A percentile compares a stretch with the other conserved stretches of the same genome.
Conservation (phyloP, 352 stramenopile genomes). For the Globisporangium ultimum region DNA sequence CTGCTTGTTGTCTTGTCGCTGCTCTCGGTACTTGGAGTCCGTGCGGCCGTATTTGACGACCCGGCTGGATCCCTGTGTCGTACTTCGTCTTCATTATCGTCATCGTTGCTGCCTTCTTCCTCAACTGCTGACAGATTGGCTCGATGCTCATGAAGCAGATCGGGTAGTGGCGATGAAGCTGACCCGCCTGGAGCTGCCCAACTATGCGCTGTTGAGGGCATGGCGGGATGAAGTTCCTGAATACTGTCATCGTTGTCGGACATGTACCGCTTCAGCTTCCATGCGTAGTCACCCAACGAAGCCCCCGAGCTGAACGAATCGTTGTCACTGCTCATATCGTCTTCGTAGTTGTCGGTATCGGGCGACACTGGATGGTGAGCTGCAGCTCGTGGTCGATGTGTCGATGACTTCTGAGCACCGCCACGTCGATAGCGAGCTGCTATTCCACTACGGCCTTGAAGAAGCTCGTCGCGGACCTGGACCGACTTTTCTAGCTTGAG, state of each 20-base stretch:
- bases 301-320: conserved; percentile 33
- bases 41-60: neutral
- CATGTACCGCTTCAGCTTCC: conserved; percentile 4
- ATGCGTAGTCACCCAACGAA: conserved; percentile 24
- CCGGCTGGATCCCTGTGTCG: neutral
- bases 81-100: neutral
- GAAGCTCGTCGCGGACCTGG: conserved; percentile 48
- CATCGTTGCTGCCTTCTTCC: neutral
- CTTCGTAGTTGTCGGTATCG: conserved; percentile 22
- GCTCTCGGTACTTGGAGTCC: conserved; percentile 45
- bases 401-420: neutral
- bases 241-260: neutral
- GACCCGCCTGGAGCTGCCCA: neutral
- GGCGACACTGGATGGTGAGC: neutral
- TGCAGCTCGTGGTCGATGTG: neutral
- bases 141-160: neutral
- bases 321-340: conserved; percentile 7
- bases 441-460: conserved; percentile 12
- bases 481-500: conserved; percentile 65
- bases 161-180: neutral
- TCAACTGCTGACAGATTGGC: neutral
- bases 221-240: neutral
- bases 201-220: too few species aligned
- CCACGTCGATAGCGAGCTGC: neutral
- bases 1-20: conserved; percentile 35